Evolutionary conservation across 1,284 basidiomycete species (phyloP).

Genomic region (Cryptococcus wingfieldii): DNA sequence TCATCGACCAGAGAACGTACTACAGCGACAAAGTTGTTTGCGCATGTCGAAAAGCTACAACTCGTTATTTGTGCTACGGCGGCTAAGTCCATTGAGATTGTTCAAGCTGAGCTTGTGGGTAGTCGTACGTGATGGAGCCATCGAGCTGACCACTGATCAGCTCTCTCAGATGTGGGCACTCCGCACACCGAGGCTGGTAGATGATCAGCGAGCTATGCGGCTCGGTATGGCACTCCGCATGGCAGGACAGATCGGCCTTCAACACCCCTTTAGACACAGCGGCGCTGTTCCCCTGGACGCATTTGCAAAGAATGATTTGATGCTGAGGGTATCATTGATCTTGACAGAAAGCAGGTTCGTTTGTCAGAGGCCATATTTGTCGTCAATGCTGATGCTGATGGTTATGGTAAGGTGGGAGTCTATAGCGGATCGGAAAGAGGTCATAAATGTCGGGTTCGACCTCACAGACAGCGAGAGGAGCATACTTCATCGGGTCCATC

Average conservation of each 20-base stretch:
- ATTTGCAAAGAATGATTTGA: conserved; percentile 4
- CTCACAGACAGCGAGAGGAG: conserved; percentile 6
- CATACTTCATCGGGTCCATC: not conserved
- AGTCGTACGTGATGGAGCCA: too few relatives aligned
- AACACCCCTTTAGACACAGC: not conserved
- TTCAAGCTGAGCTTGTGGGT: too few relatives aligned
- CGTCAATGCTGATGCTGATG: not conserved
- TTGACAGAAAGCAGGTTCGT: conserved; percentile 10
- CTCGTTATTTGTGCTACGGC: conserved; percentile 9
- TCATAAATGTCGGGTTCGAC: conserved; percentile 4
- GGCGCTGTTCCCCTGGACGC: not conserved
- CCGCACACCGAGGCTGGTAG: conserved; percentile 6
- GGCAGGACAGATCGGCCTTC: conserved; percentile 7
- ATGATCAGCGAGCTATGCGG: conserved; percentile 8
- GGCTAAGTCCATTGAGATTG: conserved; percentile 7
- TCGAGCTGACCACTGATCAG: not conserved
- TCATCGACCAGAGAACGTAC: conserved; percentile 2
- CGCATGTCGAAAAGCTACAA: conserved; percentile 12
- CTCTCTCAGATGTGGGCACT: conserved; percentile 10
- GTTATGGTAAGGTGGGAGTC: conserved; percentile 8
- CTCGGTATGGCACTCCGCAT: conserved; percentile 7
- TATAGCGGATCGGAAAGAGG: conserved; percentile 8
- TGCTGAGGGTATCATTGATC: conserved; percentile 2
- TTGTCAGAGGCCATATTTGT: not conserved
- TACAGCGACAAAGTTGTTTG: conserved; percentile 1